Evolutionary conservation across 352 stramenopile species (phyloP).

Genomic region (Plasmopara halstedii): DNA sequence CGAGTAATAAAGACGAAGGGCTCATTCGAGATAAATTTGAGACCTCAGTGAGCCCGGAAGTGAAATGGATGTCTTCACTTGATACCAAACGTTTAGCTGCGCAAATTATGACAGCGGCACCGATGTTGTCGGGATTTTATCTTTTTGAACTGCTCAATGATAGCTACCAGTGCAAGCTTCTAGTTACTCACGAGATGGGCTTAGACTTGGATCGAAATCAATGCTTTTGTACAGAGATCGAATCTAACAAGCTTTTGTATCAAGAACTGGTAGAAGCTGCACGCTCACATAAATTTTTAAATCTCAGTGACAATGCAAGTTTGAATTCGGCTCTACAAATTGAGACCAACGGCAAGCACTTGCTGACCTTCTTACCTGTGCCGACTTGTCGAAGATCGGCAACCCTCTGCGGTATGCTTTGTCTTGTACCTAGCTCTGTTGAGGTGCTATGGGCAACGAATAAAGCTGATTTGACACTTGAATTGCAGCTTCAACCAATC

Average conservation of each 20-base stretch:
- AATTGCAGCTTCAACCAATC: conserved; percentile 40
- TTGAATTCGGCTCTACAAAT: conserved; percentile 21
- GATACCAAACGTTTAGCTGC: conserved; percentile 25
- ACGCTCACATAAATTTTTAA: conserved; percentile 22
- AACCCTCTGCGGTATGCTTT: conserved; percentile 35
- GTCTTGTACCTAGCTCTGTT: conserved; percentile 18
- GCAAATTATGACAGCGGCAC: conserved; percentile 18
- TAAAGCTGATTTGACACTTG: conserved; percentile 7
- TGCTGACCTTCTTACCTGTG: conserved; percentile 43
- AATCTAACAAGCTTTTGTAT: conserved; percentile 18
- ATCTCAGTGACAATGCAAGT: conserved; percentile 30
- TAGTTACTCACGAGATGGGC: conserved; percentile 16
- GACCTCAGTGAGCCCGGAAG: conserved; percentile 9
- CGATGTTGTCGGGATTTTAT: conserved; percentile 30
- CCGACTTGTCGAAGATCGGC: conserved; percentile 25
- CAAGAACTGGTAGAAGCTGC: conserved; percentile 33
- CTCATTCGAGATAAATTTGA: conserved; percentile 3
- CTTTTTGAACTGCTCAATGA: conserved; percentile 40
- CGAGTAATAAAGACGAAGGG: background rate
- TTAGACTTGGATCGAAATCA: conserved; percentile 3
- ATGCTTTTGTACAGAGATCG: conserved; percentile 11
- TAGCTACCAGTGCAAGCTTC: conserved; percentile 28
- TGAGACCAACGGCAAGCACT: conserved; percentile 8
- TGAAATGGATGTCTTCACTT: conserved; percentile 27
- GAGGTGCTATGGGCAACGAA: conserved; percentile 11